Base-by-base conservation (phyloP, 495 filamentous ascomycete genomes). In the Chaetomium fimeti region DNA sequence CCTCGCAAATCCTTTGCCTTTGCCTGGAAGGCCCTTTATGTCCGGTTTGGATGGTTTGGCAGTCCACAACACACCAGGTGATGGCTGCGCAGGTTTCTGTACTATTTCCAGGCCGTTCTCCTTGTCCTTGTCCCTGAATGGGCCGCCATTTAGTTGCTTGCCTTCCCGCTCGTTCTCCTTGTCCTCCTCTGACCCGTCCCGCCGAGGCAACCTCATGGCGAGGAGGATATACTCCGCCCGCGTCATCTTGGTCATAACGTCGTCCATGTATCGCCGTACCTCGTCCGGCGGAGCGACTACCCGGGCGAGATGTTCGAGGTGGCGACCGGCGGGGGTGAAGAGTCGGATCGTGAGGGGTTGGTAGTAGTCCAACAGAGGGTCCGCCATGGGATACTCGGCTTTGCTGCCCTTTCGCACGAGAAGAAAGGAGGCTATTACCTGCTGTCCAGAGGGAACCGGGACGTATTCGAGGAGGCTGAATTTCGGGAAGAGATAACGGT, bases 401-500 rank as follows among this genome's bases (percentile, higher is more conserved):
- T 74, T 76, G 69, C 81, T 84, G 22, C 84, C 84, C 65, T 81
- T 84, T 43, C 83, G 84, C 7, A 88, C 85, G 45, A 90, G 80
- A 29, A 91, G 75, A 71, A 90, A 91, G 2, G 86, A 88, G 32
- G 85, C 85, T 61, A 84, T 78, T 22, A 86, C 80, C 64, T 84
- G 78, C 61, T 78, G 74, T 42, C 74, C 76, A 3, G 60, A 62
- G 51, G 63, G 65, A 24, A 62, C 68, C 15, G 76, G 80, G 25
- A 80, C 72, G 57, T 82, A 90, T 71, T 98, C 93, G 9, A 98
- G 76, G 51, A 98, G 89, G 61, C 88, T 88, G 70, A 91, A 84
- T 72, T 90, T 92, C 0, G 94, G 94, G 71, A 98, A 94, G 22
- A 93, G 74, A 71, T 92, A 98, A 22, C 93, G 87, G 71, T 97